phyloP scores from a whole-genome alignment of 1,284 basidiomycete genomes.

The Porodaedalea pini region DNA sequence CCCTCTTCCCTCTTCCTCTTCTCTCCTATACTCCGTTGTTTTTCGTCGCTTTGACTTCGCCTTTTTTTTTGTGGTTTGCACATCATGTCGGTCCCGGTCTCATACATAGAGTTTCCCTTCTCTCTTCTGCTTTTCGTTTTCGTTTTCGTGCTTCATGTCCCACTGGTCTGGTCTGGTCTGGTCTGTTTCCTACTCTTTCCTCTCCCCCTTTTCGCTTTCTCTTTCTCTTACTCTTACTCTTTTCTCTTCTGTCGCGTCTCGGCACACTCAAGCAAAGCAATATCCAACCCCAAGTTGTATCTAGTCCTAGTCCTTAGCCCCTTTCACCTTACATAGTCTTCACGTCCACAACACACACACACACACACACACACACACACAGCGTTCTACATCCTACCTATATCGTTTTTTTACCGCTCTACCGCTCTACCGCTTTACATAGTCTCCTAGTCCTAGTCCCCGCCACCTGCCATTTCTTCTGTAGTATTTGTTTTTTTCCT shows the following conservation, averaged over 20 bases:
- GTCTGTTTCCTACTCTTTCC: not conserved
- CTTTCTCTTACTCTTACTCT: not conserved
- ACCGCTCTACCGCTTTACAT: too few species aligned
- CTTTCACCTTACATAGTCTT: too few species aligned
- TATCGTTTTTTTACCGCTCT: too few species aligned
- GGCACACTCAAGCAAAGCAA: not conserved
- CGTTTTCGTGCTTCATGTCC: not conserved
- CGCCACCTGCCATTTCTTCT: too few species aligned
- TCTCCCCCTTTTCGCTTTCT: not conserved
- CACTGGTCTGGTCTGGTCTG: not conserved
- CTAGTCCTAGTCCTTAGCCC: too few species aligned
- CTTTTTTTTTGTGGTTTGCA: not conserved
- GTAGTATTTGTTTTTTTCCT: too few species aligned
- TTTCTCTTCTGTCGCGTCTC: not conserved
- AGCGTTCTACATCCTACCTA: not conserved
- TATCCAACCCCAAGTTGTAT: too few species aligned
- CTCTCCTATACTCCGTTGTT: not conserved
- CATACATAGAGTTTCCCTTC: not conserved
- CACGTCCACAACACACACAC: too few species aligned
- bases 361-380: not conserved
- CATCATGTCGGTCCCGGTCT: not conserved
- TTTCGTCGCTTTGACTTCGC: not conserved
- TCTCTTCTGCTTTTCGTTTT: not conserved
- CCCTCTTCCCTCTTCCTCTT: not conserved
- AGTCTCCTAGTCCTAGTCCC: too few species aligned